A percentile compares a stretch with the other conserved stretches of the same genome.
These are phyloP conservation scores for Sphagnum fallax DNA, from an alignment of 228 moss, liverwort and hornwort genomes.

Conservation along the genomic window DNA sequence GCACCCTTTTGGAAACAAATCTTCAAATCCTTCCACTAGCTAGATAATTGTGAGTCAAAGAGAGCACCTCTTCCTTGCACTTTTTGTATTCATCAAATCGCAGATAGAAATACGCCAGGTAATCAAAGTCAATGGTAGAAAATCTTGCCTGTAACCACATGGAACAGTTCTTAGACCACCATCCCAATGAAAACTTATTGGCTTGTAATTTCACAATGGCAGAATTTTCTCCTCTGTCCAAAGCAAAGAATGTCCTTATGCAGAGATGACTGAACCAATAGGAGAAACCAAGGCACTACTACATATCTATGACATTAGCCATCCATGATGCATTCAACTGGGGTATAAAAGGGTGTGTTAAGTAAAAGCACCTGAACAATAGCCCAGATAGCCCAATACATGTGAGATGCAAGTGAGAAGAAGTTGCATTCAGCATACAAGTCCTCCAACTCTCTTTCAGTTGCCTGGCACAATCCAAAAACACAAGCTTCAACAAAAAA, in stretches of 20 bases:
- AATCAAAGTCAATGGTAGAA: slow-evolving; percentile 84
- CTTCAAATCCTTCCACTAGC: too few species aligned
- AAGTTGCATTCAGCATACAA: slow-evolving; percentile 65
- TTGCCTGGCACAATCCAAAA: slow-evolving; percentile 17
- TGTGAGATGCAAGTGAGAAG: slow-evolving; percentile 73
- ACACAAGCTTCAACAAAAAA: neutral
- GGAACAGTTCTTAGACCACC: too few species aligned
- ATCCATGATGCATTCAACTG: neutral
- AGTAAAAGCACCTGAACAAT: slow-evolving; percentile 67
- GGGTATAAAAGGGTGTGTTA: neutral
- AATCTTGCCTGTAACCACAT: slow-evolving; percentile 59
- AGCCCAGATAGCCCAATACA: slow-evolving; percentile 89
- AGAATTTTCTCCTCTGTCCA: neutral
- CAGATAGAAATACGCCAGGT: slow-evolving; percentile 67
- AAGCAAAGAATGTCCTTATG: neutral
- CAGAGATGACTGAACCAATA: neutral
- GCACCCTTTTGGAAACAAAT: too few species aligned
- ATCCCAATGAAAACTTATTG: neutral
- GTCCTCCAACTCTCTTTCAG: slow-evolving; percentile 59
- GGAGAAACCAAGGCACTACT: neutral
- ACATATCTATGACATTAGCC: neutral
- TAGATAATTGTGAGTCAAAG: slow-evolving; percentile 24
- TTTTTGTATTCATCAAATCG: slow-evolving; percentile 70
- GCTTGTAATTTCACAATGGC: neutral
- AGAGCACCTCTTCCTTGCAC: slow-evolving; percentile 53